These are phyloP conservation scores for Breviolum minutum DNA, from an alignment of 73 alveolate genomes.

Conservation along the genomic window DNA sequence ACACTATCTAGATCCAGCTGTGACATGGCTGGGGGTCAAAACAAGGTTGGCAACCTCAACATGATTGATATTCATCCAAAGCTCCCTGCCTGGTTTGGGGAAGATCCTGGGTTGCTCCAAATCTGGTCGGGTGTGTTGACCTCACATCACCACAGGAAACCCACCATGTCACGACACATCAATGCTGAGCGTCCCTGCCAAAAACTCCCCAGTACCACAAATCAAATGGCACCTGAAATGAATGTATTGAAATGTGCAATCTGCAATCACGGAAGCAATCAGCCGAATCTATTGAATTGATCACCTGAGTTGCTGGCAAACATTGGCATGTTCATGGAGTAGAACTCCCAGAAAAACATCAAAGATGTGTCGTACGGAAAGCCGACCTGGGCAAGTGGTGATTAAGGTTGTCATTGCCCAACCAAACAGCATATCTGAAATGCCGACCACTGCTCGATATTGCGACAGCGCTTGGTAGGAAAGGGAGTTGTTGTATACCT, in stretches of 20 bases:
- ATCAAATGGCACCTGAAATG: conserved; percentile 50
- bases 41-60: not conserved
- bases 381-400: conserved; percentile 22
- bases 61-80: not conserved
- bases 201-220: conserved; percentile 91
- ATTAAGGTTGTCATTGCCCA: not conserved
- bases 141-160: not conserved
- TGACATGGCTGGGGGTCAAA: not conserved
- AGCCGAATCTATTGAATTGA: not conserved
- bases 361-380: conserved; percentile 88
- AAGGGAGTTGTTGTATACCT: conserved; percentile 80
- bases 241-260: not conserved
- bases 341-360: conserved; percentile 95
- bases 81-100: conserved; percentile 10
- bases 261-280: too few species aligned
- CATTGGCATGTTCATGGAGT: conserved; percentile 88
- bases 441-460: conserved; percentile 57
- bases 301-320: not conserved
- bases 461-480: conserved; percentile 56
- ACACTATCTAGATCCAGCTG: not conserved
- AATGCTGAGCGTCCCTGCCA: conserved; percentile 20
- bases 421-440: not conserved
- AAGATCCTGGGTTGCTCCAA: conserved; percentile 74
- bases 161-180: too few species aligned
- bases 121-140: conserved; percentile 93